Percentiles rank a stretch among this genome's conserved stretches.
Evolutionary conservation across 768 basidiomycete species (phyloP).

Genomic region (Russula compacta): DNA sequence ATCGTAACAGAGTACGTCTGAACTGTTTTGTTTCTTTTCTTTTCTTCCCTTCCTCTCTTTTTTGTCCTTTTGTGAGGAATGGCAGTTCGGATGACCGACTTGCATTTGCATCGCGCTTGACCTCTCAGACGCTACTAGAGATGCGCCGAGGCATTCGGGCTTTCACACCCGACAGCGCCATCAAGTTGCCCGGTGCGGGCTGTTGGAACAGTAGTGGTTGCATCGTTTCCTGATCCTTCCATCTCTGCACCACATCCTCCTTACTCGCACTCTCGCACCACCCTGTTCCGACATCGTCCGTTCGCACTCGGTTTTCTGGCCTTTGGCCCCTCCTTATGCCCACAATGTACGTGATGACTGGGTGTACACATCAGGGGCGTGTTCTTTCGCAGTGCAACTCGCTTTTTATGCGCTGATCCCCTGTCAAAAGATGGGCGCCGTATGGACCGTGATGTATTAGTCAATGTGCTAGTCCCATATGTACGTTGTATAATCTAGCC

Average conservation of each 20-base stretch:
- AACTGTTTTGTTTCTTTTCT: not conserved
- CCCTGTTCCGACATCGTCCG: not conserved
- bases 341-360: not conserved
- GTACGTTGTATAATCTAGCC: not conserved
- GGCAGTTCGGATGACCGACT: not conserved
- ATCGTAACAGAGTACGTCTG: conserved; percentile 73
- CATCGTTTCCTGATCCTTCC: not conserved
- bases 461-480: not conserved
- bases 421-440: not conserved
- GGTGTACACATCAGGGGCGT: not conserved
- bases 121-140: not conserved
- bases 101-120: not conserved
- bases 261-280: not conserved
- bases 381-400: not conserved
- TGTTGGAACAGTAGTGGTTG: conserved; percentile 11
- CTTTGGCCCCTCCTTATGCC: not conserved
- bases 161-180: not conserved
- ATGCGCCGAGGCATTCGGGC: conserved; percentile 4
- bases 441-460: not conserved
- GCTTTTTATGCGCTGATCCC: not conserved
- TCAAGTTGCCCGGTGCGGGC: conserved; percentile 8
- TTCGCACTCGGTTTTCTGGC: not conserved
- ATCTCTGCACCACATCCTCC: not conserved
- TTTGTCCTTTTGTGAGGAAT: not conserved
- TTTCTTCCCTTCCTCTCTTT: not conserved